phyloP scores from a whole-genome alignment of 2,329 filamentous ascomycete species.

The Penicillium sp. region DNA sequence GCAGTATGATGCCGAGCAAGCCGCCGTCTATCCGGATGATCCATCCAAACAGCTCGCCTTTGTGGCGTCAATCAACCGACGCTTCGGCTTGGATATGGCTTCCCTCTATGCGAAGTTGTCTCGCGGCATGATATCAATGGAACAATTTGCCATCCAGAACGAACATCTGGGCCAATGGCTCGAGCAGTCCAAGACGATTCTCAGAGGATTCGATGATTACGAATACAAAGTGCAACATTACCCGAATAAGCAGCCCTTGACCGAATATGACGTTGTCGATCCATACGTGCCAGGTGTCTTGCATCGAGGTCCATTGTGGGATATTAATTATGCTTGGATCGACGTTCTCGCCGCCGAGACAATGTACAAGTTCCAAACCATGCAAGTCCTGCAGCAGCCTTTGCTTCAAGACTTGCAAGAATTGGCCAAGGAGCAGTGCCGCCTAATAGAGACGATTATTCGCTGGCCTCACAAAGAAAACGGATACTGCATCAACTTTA shows the following conservation, averaged over 20 bases:
- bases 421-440: constrained; percentile 68
- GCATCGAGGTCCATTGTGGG: constrained; percentile 67
- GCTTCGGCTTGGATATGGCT: constrained; percentile 77
- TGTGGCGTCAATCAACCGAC: constrained; percentile 62
- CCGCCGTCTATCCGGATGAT: constrained; percentile 58
- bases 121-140: constrained; percentile 60
- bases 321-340: constrained; percentile 69
- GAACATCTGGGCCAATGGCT: constrained; percentile 48
- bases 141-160: constrained; percentile 65
- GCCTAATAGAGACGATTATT: constrained; percentile 75
- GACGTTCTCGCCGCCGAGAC: constrained; percentile 77
- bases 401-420: constrained; percentile 54
- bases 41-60: constrained; percentile 66
- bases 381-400: constrained; percentile 53
- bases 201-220: constrained; percentile 64
- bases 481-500: constrained; percentile 68
- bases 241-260: constrained; percentile 50
- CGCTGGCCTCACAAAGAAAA: constrained; percentile 67
- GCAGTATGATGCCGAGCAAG: constrained; percentile 61
- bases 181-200: constrained; percentile 44
- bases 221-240: constrained; percentile 64
- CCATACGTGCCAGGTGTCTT: constrained; percentile 69
- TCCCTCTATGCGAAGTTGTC: constrained; percentile 69
- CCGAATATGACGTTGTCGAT: constrained; percentile 67
- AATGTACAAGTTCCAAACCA: constrained; percentile 75